Evolutionary conservation across 148 eudicot genomes (phyloP).

Genomic region (Beta vulgaris): DNA sequence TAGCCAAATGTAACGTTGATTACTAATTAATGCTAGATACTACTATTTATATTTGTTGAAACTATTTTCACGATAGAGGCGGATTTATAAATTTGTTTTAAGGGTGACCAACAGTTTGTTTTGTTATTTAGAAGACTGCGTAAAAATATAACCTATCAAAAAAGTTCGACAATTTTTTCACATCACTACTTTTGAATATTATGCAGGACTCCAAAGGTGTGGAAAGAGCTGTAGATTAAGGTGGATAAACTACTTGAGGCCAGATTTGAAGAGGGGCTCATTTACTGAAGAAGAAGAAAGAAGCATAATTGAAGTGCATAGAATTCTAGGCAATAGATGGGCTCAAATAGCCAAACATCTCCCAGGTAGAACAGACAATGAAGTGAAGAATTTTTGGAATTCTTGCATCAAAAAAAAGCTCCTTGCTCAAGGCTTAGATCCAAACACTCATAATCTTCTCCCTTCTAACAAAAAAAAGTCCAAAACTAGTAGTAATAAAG

Average conservation of each 20-base stretch:
- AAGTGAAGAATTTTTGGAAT: slow-evolving; percentile 50
- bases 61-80: too few relatives aligned
- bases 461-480: slow-evolving; percentile 26
- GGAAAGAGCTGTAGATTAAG: slow-evolving; percentile 41
- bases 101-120: too few relatives aligned
- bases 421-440: slow-evolving; percentile 42
- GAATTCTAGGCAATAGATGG: slow-evolving; percentile 46
- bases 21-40: too few relatives aligned
- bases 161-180: too few relatives aligned
- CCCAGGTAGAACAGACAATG: slow-evolving; percentile 46
- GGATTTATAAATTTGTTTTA: too few relatives aligned
- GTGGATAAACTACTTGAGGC: slow-evolving; percentile 43
- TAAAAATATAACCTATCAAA: too few relatives aligned
- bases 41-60: too few relatives aligned
- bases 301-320: slow-evolving; percentile 43
- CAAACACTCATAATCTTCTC: slow-evolving; percentile 40
- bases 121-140: too few relatives aligned
- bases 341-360: slow-evolving; percentile 47
- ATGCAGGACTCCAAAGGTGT: slow-evolving; percentile 42
- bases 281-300: slow-evolving; percentile 44
- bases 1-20: too few relatives aligned
- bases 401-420: slow-evolving; percentile 50
- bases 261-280: slow-evolving; percentile 38
- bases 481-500: neutral
- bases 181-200: neutral